Percentiles rank a stretch among this genome's conserved stretches.
phyloP scores from a whole-genome alignment of 768 basidiomycete species.

The Auricularia auricula-judae region DNA sequence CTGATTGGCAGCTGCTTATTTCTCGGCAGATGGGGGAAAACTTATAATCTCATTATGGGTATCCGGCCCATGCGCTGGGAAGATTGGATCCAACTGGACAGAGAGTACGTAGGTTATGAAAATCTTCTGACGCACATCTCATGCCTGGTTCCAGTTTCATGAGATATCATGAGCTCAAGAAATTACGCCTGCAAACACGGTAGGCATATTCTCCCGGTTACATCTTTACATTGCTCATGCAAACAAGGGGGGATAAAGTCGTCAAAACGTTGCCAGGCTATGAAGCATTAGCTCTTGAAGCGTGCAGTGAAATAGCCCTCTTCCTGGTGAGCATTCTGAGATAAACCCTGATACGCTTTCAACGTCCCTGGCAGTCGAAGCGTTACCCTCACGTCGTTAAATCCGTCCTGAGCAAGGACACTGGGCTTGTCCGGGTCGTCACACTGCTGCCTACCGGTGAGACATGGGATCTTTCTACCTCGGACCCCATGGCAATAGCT shows the following conservation, averaged over 20 bases:
- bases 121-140: background rate
- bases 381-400: background rate
- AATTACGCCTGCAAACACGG: background rate
- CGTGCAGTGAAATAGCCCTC: background rate
- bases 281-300: background rate
- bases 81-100: background rate
- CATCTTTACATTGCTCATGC: background rate
- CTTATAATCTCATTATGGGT: background rate
- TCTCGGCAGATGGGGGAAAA: background rate
- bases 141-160: background rate
- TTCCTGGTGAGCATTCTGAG: background rate
- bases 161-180: background rate
- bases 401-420: conserved; percentile 13
- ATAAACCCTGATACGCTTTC: background rate
- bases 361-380: background rate
- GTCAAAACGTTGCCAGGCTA: background rate
- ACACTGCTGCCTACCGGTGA: conserved; percentile 37
- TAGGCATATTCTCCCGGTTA: background rate
- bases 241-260: background rate
- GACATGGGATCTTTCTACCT: conserved; percentile 40
- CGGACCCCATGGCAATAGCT: conserved; percentile 50
- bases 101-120: background rate
- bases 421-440: conserved; percentile 38
- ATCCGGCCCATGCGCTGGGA: background rate
- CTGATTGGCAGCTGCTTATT: background rate